Conservation (phyloP, 352 stramenopile species). For the Phytophthora ohioensis region DNA sequence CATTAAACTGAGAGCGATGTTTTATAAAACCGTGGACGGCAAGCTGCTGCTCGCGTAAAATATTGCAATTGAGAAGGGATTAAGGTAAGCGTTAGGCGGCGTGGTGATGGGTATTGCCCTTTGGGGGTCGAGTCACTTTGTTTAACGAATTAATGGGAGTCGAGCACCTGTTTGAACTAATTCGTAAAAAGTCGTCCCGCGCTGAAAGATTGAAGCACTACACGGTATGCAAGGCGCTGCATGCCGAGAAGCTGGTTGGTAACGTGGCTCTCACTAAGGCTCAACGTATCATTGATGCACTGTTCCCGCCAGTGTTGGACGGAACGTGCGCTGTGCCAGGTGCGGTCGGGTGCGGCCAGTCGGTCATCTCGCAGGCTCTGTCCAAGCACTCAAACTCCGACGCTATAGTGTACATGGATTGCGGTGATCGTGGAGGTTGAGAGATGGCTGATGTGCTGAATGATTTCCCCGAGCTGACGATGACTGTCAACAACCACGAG, state of each 20-base stretch:
- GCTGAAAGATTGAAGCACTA: too few relatives aligned
- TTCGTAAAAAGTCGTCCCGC: too few relatives aligned
- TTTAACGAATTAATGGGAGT: too few relatives aligned
- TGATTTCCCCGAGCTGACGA: conserved; percentile 99
- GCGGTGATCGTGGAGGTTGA: conserved; percentile 97
- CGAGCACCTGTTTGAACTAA: too few relatives aligned
- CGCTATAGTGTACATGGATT: conserved; percentile 99
- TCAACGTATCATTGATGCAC: conserved; percentile 98
- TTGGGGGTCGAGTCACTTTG: too few relatives aligned
- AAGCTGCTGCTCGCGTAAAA: too few relatives aligned
- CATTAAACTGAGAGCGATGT: too few relatives aligned
- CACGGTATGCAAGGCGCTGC: too few relatives aligned
- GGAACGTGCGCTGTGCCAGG: conserved; percentile 99
- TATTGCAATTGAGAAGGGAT: too few relatives aligned
- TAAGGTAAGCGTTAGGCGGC: too few relatives aligned
- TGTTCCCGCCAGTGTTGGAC: conserved; percentile 99
- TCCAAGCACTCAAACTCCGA: conserved; percentile 99
- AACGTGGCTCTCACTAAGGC: conserved; percentile 98
- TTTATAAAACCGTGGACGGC: too few relatives aligned
- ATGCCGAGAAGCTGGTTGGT: conserved; percentile 97
- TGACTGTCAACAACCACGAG: conserved; percentile 97
- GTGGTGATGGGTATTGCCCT: too few relatives aligned
- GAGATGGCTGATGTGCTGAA: conserved; percentile 99
- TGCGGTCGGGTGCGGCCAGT: conserved; percentile 99
- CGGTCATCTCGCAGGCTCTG: conserved; percentile 99